phyloP scores from a whole-genome alignment of 2,329 filamentous ascomycete species.

The Fusarium cyanostomum region DNA sequence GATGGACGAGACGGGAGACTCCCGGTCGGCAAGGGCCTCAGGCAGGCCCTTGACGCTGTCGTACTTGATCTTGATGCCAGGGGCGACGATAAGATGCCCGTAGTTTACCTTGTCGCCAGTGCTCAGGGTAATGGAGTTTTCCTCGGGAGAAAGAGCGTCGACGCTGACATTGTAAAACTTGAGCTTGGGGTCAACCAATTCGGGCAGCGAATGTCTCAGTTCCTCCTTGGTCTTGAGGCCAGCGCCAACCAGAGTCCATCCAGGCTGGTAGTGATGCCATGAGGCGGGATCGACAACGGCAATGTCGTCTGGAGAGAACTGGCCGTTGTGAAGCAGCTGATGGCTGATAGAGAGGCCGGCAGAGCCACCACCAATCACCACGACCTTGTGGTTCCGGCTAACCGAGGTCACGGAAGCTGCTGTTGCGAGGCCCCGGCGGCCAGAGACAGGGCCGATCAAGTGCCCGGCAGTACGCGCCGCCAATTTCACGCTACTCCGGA shows the following conservation, averaged over 20 bases:
- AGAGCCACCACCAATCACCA: slow-evolving; percentile 73
- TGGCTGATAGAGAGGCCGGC: slow-evolving; percentile 73
- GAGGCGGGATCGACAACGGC: slow-evolving; percentile 70
- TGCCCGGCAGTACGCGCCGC: slow-evolving; percentile 25
- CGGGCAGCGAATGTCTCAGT: slow-evolving; percentile 59
- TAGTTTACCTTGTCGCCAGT: slow-evolving; percentile 67
- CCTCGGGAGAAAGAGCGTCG: slow-evolving; percentile 60
- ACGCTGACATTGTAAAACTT: slow-evolving; percentile 67
- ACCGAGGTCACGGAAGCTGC: slow-evolving; percentile 26
- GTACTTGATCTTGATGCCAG: slow-evolving; percentile 64
- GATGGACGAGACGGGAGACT: slow-evolving; percentile 63
- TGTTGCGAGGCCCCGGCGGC: slow-evolving; percentile 19
- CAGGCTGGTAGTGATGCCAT: slow-evolving; percentile 75
- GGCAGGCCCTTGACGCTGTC: slow-evolving; percentile 63
- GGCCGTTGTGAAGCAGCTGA: slow-evolving; percentile 69
- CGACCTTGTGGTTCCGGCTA: slow-evolving; percentile 64
- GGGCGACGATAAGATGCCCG: slow-evolving; percentile 71
- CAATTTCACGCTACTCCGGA: slow-evolving; percentile 29
- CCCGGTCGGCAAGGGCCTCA: slow-evolving; percentile 61
- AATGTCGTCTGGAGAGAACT: slow-evolving; percentile 67
- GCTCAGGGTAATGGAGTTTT: slow-evolving; percentile 64
- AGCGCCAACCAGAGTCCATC: slow-evolving; percentile 74
- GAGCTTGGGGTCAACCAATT: slow-evolving; percentile 67
- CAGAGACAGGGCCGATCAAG: slow-evolving; percentile 2
- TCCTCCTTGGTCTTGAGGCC: slow-evolving; percentile 71